These are phyloP conservation scores for Mycena alexandri DNA, from an alignment of 768 basidiomycete genomes.

Conservation along the genomic window DNA sequence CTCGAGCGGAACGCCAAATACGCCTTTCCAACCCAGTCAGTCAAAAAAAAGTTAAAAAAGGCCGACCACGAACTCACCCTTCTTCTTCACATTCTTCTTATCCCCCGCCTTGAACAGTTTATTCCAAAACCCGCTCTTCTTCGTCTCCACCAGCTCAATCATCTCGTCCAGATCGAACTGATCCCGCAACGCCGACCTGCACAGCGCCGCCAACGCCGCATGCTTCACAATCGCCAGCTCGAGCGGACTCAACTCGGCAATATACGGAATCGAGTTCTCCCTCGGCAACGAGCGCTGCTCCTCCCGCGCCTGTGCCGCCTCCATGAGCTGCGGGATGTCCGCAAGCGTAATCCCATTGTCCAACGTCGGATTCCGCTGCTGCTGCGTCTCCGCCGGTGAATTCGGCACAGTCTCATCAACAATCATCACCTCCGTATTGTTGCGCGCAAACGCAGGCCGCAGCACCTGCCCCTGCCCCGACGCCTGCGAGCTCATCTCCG, in stretches of 20 bases:
- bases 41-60: conserved; percentile 6
- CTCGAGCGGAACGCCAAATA: conserved; percentile 94
- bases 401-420: conserved; percentile 84
- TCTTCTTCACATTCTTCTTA: conserved; percentile 93
- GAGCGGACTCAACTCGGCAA: conserved; percentile 86
- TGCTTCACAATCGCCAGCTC: conserved; percentile 95
- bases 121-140: conserved; percentile 97
- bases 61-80: conserved; percentile 62
- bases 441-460: conserved; percentile 79
- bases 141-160: conserved; percentile 89
- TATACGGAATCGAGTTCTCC: conserved; percentile 82
- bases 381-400: conserved; percentile 70
- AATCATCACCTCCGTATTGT: conserved; percentile 90
- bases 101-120: conserved; percentile 92
- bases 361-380: conserved; percentile 49
- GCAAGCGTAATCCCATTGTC: conserved; percentile 94
- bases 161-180: conserved; percentile 94
- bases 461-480: conserved; percentile 68
- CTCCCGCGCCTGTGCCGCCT: conserved; percentile 91
- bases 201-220: conserved; percentile 85
- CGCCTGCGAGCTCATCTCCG: conserved; percentile 52
- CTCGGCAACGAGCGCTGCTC: conserved; percentile 87
- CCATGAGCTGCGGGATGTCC: conserved; percentile 93
- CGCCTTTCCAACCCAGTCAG: conserved; percentile 66
- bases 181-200: conserved; percentile 82